Base-by-base conservation (phyloP, 495 filamentous ascomycete species). In the Podospora pseudopauciseta region DNA sequence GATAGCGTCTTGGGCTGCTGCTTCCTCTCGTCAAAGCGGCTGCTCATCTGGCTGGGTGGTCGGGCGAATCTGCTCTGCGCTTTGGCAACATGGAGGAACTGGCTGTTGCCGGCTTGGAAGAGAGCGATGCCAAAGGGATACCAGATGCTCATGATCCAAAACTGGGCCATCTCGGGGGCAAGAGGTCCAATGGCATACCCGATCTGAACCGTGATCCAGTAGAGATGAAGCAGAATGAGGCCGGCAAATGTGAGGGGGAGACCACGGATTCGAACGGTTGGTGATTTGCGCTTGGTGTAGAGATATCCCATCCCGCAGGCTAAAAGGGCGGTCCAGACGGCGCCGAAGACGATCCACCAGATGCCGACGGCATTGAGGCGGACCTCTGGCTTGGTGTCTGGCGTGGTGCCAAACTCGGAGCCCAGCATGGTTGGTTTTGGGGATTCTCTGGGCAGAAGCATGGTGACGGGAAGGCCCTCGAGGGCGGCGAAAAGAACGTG, bases 121-220 rank as follows among this genome's bases (percentile, higher is more conserved):
- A 91, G 76, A 19, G 87, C 89, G 69, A 92, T 85, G 30, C 90
- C 90, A 28, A 87, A 83, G 3, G 90, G 90, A 34, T 92, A 80
- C 75, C 86, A 89, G 56, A 87, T 83, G 63, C 88, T 84, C 90
- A 93, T 93, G 73, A 91, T 82, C 89, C 90, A 93, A 77, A 84
- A 93, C 73, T 91, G 76, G 49, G 67, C 67, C 7, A 77, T 68
- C 32, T 77, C 71, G 0, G 87, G 86, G 65, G 88, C 84, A 6
- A 83, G 70, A 2, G 86, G 77, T 15, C 91, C 90, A 26, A 87
- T 69, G 30, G 86, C 83, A 70, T 86, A 88, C 13, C 84, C 87
- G 34, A 89, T 80, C 69, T 91, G 83, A 57, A 87, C 82, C 15
- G 84, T 76, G 55, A 83, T 70, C 72, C 85, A 83, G 79, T 92